Base-by-base conservation (phyloP, 805 yeast species). In the Saccharomycopsis javanensis region DNA sequence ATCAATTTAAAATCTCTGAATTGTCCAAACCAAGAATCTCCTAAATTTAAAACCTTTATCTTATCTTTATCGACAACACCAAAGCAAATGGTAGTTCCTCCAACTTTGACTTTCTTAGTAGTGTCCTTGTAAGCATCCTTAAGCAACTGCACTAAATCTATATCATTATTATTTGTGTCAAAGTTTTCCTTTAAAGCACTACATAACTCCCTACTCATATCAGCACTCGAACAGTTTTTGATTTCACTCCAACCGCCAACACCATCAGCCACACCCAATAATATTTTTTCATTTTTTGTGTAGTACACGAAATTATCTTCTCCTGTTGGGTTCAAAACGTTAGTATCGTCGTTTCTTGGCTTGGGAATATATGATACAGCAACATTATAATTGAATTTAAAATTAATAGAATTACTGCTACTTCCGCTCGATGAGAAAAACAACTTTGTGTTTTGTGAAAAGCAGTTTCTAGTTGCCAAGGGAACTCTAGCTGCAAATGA, bases 181-280 rank as follows among this genome's bases (percentile, higher is more conserved):
- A 54, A 53, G 38, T 58, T 10, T 33, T 60, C 31, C 20, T 54
- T 61, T 18, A 65, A 58, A 3, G 80, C 73, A 5, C 71, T 71
- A 62, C 96, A 85, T 42, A 92, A 71, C 64, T 88, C 94, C 63
- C 95, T 76, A 45, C 94, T 83, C 59, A 92, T 87, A 27, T 58
- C 61, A 6, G 92, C 92, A 58, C 89, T 79, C 1, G 96, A 87
- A 68, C 92, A 97, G 64, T 82, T 86, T 0, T 97, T 97, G 51
- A 87, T 84, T 60, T 88, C 94, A 1, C 87, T 80, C 97, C 98
- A 92, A 2, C 98, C 98, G 15, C 98, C 98, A 3, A 94, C 98
- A 13, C 99, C 99, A 71, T 92, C 99, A 5, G 97, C 71, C 3
- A 87, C 94, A 23, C 92, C 95, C n/a, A 83, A 76, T 4, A 85